phyloP scores from a whole-genome alignment of 306 rosid species.

The Begonia peltatifolia region DNA sequence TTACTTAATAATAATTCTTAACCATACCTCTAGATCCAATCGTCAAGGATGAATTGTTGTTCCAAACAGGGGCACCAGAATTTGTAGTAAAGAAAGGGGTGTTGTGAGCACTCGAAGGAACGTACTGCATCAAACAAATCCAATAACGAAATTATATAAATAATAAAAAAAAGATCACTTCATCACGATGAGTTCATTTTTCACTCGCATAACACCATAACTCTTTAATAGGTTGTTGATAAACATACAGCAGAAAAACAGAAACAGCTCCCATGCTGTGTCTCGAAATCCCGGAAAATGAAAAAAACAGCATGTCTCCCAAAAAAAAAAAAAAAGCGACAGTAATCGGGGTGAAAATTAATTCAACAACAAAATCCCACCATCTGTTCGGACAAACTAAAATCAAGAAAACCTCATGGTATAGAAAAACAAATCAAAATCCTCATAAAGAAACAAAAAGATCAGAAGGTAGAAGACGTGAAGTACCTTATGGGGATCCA shows the following conservation, averaged over 20 bases:
- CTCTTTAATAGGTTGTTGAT: not conserved
- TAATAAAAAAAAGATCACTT: no score
- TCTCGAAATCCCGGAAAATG: not conserved
- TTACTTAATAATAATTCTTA: not conserved
- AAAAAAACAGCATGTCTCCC: no score
- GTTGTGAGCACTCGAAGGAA: slow-evolving; percentile 51
- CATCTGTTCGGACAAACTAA: no score
- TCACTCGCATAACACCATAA: not conserved
- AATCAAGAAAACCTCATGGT: no score
- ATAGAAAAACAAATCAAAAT: no score
- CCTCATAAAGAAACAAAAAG: not conserved
- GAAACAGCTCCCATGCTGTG: no score
- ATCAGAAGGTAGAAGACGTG: not conserved
- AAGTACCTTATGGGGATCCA: slow-evolving; percentile 59
- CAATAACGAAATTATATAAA: no score
- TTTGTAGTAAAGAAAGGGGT: slow-evolving; percentile 60
- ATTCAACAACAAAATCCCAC: no score
- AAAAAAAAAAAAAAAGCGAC: no score
- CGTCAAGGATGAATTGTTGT: slow-evolving; percentile 39
- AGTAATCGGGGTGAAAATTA: no score
- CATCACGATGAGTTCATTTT: not conserved
- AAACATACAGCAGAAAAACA: not conserved
- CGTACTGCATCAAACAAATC: slow-evolving; percentile 23
- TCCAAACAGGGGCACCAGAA: slow-evolving; percentile 65
- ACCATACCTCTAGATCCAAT: slow-evolving; percentile 48